Percentiles rank a stretch among this genome's conserved stretches.
These are phyloP conservation scores for Lodderomyces metapsilosis DNA, from an alignment of 1,139 yeast genomes.

Conservation along the genomic window DNA sequence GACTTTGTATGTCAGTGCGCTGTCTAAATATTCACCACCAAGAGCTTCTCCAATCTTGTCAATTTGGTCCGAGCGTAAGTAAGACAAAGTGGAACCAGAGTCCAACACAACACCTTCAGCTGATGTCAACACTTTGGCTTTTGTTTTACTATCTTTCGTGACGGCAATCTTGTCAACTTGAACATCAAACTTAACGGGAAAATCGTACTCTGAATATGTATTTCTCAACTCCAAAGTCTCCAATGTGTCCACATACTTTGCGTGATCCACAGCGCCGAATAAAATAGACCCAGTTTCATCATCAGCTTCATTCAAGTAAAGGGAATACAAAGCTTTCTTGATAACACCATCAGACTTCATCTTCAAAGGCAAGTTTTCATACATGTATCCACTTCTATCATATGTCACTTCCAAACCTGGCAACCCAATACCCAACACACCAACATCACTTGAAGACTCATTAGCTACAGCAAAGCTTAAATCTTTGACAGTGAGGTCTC, in stretches of 20 bases:
- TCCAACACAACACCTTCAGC: constrained; percentile 37
- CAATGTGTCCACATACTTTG: constrained; percentile 25
- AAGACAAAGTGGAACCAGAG: constrained; percentile 43
- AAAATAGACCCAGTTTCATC: constrained; percentile 24
- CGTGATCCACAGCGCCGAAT: constrained; percentile 32
- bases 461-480: constrained; percentile 55
- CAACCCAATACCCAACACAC: constrained; percentile 57
- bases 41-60: constrained; percentile 27
- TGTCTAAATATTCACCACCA: constrained; percentile 22
- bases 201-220: too few relatives aligned
- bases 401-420: constrained; percentile 47
- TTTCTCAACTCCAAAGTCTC: constrained; percentile 15
- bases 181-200: constrained; percentile 15
- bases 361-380: constrained; percentile 33
- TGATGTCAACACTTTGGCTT: constrained; percentile 16
- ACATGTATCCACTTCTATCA: constrained; percentile 16
- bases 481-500: constrained; percentile 37
- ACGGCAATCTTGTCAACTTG: constrained; percentile 17
- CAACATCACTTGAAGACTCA: constrained; percentile 39
- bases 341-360: constrained; percentile 46
- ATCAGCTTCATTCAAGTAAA: constrained; percentile 42
- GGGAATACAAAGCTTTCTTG: constrained; percentile 43
- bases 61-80: constrained; percentile 29
- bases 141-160: constrained; percentile 22
- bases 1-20: constrained; percentile 26